phyloP scores from a whole-genome alignment of 208 protist genomes.

The Novymonas esmeraldas region DNA sequence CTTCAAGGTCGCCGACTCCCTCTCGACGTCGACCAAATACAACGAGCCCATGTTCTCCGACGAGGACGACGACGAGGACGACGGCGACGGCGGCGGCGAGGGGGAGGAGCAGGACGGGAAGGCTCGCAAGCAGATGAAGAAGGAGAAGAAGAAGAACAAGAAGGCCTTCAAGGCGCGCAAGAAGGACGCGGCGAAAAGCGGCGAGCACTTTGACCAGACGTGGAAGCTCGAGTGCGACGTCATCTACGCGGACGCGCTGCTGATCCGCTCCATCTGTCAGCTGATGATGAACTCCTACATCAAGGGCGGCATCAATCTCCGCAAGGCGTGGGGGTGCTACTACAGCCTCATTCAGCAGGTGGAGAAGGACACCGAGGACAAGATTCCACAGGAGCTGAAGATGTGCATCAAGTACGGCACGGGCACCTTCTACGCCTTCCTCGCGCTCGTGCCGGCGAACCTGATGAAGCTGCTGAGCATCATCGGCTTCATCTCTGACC shows the following conservation, averaged over 20 bases:
- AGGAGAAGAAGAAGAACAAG: conserved; percentile 37
- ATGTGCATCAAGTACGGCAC: conserved; percentile 91
- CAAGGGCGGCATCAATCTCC: conserved; percentile 89
- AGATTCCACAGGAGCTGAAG: conserved; percentile 80
- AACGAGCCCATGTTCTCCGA: conserved; percentile 66
- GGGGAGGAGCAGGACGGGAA: conserved; percentile 27
- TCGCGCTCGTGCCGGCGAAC: conserved; percentile 85
- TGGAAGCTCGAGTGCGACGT: conserved; percentile 94
- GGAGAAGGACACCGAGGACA: conserved; percentile 72
- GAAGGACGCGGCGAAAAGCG: conserved; percentile 53
- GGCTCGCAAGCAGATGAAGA: conserved; percentile 11
- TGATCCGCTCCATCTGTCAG: conserved; percentile 83
- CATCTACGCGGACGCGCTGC: conserved; percentile 87
- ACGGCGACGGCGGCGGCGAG: conserved; percentile 12
- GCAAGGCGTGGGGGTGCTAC: conserved; percentile 90
- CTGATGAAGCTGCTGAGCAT: conserved; percentile 91
- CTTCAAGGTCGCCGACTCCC: conserved; percentile 78
- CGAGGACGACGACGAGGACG: conserved; percentile 42
- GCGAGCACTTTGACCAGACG: conserved; percentile 59
- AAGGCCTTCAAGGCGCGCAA: conserved; percentile 65
- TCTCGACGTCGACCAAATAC: conserved; percentile 78
- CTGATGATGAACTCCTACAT: conserved; percentile 93
- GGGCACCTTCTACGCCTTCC: conserved; percentile 89
- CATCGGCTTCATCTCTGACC: conserved; percentile 92
- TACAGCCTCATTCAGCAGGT: conserved; percentile 66